Evolutionary conservation across 2,329 filamentous ascomycete genomes (phyloP), one percentile per base, ranked within the genome.

Genomic region (Metarhizium rileyi): DNA sequence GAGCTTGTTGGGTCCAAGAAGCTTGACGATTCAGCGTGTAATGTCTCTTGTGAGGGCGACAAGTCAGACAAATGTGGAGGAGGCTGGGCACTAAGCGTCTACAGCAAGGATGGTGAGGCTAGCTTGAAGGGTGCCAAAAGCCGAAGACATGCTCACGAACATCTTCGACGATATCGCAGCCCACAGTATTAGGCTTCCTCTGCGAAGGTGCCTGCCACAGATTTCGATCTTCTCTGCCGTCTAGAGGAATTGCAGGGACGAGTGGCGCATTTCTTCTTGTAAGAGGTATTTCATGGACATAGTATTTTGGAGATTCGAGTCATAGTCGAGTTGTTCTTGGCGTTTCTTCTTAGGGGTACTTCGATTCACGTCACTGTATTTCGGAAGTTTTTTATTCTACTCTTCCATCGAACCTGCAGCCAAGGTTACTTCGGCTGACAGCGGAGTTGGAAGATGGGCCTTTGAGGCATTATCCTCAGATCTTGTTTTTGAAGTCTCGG

Each of bases 61-160:
- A 52, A 53, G 2, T 61, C 58, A 10, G 64, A 78, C 57, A 66
- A 66, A 5, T 82, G 78, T 56, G 78, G 78, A 44, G 77, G 76
- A 16, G 53, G 60, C 48, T 67, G 68, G 63, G 65, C 69, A 9
- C 63, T 77, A 46, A 71, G 64, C 50, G 66, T 76, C 49, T 78
- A 70, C 58, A 68, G 64, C 50, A 60, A 61, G 41, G 63, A 64
- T 47, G 68, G 67, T 35, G 50, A 65, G 38, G 61, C 62, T 28
- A 56, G 50, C 46, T 26, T 61, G 30, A 59, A 53, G 48, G 43
- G 55, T 22, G 56, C 55, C 53, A 64, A 64, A 55, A 51, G 53
- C 8, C 65, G 66, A 50, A 66, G 69, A 50, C 66, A 70, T 55
- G 53, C 59, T 18, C 68, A 67, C 53, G 61, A 66, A 51, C 70